A percentile compares a stretch with the other conserved stretches of the same genome.
Conservation (phyloP, 192 early-diverging fungal species). For the Backusella liffmaniae region DNA sequence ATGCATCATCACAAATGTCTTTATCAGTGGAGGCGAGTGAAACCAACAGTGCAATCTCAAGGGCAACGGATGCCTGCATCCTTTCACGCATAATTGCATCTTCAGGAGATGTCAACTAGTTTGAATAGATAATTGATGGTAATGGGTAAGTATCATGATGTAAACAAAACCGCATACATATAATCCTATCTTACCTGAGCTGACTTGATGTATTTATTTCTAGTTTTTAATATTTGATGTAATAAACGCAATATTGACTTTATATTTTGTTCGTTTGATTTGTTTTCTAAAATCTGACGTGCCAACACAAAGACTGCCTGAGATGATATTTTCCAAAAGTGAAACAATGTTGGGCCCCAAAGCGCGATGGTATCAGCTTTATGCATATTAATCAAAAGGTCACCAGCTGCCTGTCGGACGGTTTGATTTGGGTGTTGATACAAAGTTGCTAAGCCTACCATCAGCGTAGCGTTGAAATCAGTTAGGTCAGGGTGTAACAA, state of each 20-base stretch:
- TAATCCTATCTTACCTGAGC: neutral
- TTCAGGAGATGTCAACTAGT: slow-evolving; percentile 40
- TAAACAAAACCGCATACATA: neutral
- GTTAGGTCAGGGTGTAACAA: slow-evolving; percentile 50
- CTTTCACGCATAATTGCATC: slow-evolving; percentile 56
- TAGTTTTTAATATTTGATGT: slow-evolving; percentile 57
- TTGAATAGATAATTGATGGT: neutral
- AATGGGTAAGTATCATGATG: neutral
- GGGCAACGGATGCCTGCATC: slow-evolving; percentile 58
- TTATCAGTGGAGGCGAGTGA: slow-evolving; percentile 63
- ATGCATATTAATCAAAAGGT: slow-evolving; percentile 70
- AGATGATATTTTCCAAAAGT: slow-evolving; percentile 71
- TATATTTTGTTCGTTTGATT: slow-evolving; percentile 57
- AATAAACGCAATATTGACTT: slow-evolving; percentile 60
- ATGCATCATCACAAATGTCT: slow-evolving; percentile 53
- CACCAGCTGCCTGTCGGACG: slow-evolving; percentile 43
- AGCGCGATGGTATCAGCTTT: slow-evolving; percentile 58
- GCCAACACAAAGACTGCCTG: slow-evolving; percentile 62
- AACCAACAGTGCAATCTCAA: slow-evolving; percentile 73
- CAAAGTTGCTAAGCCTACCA: slow-evolving; percentile 63
- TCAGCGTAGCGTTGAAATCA: slow-evolving; percentile 67
- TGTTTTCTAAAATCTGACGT: slow-evolving; percentile 70
- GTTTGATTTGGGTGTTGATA: slow-evolving; percentile 18
- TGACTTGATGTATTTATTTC: slow-evolving; percentile 44
- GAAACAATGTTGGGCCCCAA: slow-evolving; percentile 77